phyloP scores from a whole-genome alignment of 371 early-diverging fungal genomes.

The Mortierella sp. region DNA sequence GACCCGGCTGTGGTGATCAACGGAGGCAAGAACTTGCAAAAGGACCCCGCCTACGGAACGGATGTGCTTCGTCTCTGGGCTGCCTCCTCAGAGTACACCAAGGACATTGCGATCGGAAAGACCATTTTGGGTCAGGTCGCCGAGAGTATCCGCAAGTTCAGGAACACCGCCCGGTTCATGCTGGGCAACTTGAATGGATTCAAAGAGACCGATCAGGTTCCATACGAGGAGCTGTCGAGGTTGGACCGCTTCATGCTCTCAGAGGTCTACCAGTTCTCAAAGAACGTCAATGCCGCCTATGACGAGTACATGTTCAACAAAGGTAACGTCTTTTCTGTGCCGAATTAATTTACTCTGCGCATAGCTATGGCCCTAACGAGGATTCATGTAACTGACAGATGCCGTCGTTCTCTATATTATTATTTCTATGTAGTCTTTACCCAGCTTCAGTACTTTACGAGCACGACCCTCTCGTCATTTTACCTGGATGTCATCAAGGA shows the following conservation, averaged over 20 bases:
- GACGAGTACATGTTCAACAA: slow-evolving; percentile 75
- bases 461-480: slow-evolving; percentile 78
- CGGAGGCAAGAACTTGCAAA: slow-evolving; percentile 79
- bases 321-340: slow-evolving; percentile 58
- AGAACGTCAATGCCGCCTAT: slow-evolving; percentile 70
- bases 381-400: no score
- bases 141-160: slow-evolving; percentile 81
- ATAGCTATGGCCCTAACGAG: no score
- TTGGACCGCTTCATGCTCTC: slow-evolving; percentile 83
- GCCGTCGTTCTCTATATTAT: not conserved
- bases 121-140: slow-evolving; percentile 74
- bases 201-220: slow-evolving; percentile 59
- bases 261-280: slow-evolving; percentile 72
- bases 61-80: slow-evolving; percentile 90
- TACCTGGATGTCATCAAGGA: slow-evolving; percentile 92
- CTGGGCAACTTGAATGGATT: slow-evolving; percentile 86
- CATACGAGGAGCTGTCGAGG: slow-evolving; percentile 67
- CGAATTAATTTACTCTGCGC: not conserved
- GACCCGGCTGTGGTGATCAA: slow-evolving; percentile 79
- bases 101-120: slow-evolving; percentile 83
- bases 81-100: slow-evolving; percentile 86
- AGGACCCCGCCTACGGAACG: slow-evolving; percentile 85
- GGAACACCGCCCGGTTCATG: slow-evolving; percentile 86
- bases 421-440: slow-evolving; percentile 63
- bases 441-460: slow-evolving; percentile 78